These are phyloP conservation scores for Trichoderma simmonsii DNA, from an alignment of 2,329 filamentous ascomycete genomes.

Conservation along the genomic window DNA sequence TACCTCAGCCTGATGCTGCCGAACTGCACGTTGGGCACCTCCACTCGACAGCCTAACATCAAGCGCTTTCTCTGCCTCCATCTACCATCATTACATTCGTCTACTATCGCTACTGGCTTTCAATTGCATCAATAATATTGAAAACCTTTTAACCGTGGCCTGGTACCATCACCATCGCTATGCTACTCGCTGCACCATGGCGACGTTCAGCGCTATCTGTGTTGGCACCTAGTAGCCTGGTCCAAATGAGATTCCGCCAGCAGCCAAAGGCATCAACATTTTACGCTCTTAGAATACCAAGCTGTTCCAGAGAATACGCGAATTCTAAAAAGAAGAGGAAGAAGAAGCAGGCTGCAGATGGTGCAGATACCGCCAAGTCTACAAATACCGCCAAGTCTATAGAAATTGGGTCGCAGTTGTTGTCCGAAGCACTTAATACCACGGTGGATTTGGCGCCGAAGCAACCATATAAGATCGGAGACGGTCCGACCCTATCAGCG, in stretches of 20 bases:
- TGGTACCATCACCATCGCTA: background rate
- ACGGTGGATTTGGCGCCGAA: background rate
- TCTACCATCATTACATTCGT: background rate
- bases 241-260: background rate
- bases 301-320: background rate
- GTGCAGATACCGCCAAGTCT: background rate
- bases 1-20: background rate
- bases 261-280: background rate
- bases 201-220: background rate
- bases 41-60: background rate
- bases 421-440: background rate
- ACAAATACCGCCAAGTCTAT: background rate
- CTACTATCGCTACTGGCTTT: background rate
- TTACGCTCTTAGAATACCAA: background rate
- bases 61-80: background rate
- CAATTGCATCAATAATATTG: background rate
- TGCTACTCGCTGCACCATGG: background rate
- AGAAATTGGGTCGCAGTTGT: no score
- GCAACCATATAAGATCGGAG: background rate
- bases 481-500: background rate
- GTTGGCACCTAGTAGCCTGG: background rate
- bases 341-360: background rate
- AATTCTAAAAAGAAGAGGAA: background rate
- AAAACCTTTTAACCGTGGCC: no score
- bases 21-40: background rate